phyloP scores from a whole-genome alignment of 257 asterid species.

The Lycium ferocissimum region DNA sequence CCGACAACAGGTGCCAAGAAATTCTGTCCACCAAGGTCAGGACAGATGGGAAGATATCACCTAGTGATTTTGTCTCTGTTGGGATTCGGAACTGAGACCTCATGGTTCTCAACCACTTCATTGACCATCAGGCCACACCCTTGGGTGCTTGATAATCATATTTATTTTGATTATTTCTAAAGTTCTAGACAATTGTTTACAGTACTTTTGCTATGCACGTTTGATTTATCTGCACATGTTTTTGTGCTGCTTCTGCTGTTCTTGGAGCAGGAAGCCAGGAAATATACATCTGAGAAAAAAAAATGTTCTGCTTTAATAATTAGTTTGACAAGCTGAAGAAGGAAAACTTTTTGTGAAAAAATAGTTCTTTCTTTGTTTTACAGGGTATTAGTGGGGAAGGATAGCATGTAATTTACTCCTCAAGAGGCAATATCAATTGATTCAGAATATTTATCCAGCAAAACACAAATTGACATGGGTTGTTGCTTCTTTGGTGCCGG shows the following conservation, averaged over 20 bases:
- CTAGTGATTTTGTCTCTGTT: too few species aligned
- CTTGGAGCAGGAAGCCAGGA: background rate
- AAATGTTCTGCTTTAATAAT: background rate
- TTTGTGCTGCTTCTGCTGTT: background rate
- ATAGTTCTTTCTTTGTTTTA: background rate
- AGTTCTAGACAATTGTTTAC: background rate
- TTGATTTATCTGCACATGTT: background rate
- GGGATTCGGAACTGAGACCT: too few species aligned
- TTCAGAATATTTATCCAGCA: conserved; percentile 34
- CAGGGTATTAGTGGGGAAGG: conserved; percentile 8
- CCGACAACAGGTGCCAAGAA: too few species aligned
- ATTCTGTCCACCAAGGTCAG: too few species aligned
- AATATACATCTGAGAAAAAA: background rate
- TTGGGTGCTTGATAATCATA: background rate
- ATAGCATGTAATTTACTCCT: background rate
- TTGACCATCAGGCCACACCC: too few species aligned
- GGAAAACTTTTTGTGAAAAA: background rate
- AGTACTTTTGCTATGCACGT: background rate
- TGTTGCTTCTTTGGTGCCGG: conserved; percentile 70
- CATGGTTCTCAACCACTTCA: too few species aligned
- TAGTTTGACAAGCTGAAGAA: background rate
- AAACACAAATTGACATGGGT: conserved; percentile 56
- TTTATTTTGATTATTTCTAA: background rate
- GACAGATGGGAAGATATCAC: too few species aligned
- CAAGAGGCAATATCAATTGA: background rate